phyloP scores from a whole-genome alignment of 1,284 basidiomycete genomes.

The Cutaneotrichosporon mucoides region DNA sequence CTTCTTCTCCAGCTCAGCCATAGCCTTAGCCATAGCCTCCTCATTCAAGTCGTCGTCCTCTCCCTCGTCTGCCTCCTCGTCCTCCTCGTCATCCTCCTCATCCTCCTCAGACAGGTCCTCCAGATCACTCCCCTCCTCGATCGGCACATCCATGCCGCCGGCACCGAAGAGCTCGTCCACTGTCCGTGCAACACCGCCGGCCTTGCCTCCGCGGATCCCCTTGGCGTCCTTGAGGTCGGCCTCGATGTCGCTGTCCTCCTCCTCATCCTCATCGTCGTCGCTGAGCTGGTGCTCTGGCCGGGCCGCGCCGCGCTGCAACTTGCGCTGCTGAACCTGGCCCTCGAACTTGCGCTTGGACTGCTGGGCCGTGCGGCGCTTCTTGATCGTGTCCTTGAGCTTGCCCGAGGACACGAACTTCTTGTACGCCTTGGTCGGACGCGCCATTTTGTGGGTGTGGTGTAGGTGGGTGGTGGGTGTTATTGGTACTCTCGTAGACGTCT shows the following conservation, averaged over 20 bases:
- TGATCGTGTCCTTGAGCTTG: slow-evolving; percentile 77
- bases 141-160: slow-evolving; percentile 42
- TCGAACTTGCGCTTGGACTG: slow-evolving; percentile 68
- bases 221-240: slow-evolving; percentile 42
- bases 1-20: slow-evolving; percentile 87
- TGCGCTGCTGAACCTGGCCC: slow-evolving; percentile 49
- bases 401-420: slow-evolving; percentile 84
- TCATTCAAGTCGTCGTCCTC: slow-evolving; percentile 55
- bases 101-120: slow-evolving; percentile 66
- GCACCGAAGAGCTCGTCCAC: slow-evolving; percentile 76
- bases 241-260: slow-evolving; percentile 30
- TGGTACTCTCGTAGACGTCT: neutral
- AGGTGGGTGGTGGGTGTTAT: slow-evolving; percentile 4
- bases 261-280: slow-evolving; percentile 50
- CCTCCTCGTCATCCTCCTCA: slow-evolving; percentile 39
- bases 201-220: slow-evolving; percentile 38
- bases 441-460: slow-evolving; percentile 50
- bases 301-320: slow-evolving; percentile 40
- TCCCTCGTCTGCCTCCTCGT: slow-evolving; percentile 51
- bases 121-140: slow-evolving; percentile 25
- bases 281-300: slow-evolving; percentile 45
- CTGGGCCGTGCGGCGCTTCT: slow-evolving; percentile 70
- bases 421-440: slow-evolving; percentile 65
- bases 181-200: slow-evolving; percentile 52
- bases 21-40: slow-evolving; percentile 64